Evolutionary conservation across 1,284 basidiomycete genomes (phyloP), one percentile per base, ranked within the genome.

Genomic region (Malassezia pachydermatis): DNA sequence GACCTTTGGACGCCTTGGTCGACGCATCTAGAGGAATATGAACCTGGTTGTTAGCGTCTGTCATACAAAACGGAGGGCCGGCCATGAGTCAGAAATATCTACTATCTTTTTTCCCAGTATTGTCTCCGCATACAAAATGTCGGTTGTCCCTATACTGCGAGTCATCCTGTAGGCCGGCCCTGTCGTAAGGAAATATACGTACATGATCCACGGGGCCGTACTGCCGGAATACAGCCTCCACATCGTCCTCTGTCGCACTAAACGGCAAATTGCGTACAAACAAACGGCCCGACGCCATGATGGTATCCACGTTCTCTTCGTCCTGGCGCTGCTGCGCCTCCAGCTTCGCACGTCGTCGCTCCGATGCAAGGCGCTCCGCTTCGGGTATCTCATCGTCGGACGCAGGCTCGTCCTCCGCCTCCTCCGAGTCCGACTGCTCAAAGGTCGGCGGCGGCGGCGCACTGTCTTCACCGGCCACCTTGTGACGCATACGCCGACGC

Each of bases 241-340:
- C 72, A 43, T 94, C 87, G 3, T 78, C 75, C 27, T 84, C 79
- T 1, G 82, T 84, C 49, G 86, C 86, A 0, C 84, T 79, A 66
- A 88, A 96, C 0, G 89, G 78, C 16, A 96, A 74, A 69, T 96
- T 98, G 11, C 92, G 86, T 5, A 96, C 76, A 68, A 96, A 96
- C 4, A 96, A 75, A 1, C 92, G 81, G 0, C 81, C 80, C 0
- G 86, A 88, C 49, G 80, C 78, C 20, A 84, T 75, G 48, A 95
- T 88, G 0, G 81, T 81, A 56, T 58, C 62, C 39, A 60, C 55
- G 34, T 52, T 78, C 39, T 75, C 73, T 17, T 65, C 58, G 13
- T 63, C 63, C 33, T 58, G 54, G 19, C 47, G 45, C 23, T 56
- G 57, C 17, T 53, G 54, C n/a, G 47, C 42, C 19, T 64, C 63